Base-by-base conservation (phyloP, 768 basidiomycete genomes). In the Leccinum broughii region DNA sequence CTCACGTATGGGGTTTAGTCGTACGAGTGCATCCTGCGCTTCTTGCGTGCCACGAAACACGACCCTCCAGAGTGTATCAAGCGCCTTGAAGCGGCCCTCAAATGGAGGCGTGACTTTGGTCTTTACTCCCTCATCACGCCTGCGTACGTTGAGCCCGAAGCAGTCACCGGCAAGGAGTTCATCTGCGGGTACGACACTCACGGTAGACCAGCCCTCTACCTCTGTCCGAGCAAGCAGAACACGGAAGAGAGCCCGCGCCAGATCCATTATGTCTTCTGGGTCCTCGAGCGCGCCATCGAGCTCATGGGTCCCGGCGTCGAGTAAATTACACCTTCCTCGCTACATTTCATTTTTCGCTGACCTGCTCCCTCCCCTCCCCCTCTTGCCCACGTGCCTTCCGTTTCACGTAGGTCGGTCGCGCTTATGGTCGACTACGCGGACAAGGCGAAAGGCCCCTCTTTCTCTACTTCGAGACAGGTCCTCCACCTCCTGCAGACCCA, bases 271-370 rank as follows among this genome's bases (percentile, higher is more conserved):
- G 79, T 81, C 2, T 83, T 93, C 17, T 96, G 87, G 85, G 80
- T 87, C 77, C 74, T 95, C 30, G 93, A 96, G 71, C 83, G 89
- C 2, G 77, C 81, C 17, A 78, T 90, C 26, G 90, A 94, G 63
- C 78, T 93, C 57, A 90, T 92, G 86, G 84, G 81, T 17, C 85
- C 89, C n/a, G 91, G 90, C 24, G 86, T 94, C 39, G 93, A 94
- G 91, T 91, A 66, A 57, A 85, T 77, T 2, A 26, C 1, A 13
- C 6, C 15, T 13, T 24, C 49, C 20, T 26, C 6, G 11, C 22
- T 24, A 1, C 22, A 49, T 24, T 24, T 49, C 20, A 0, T 49
- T 7, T 20, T 3, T 24, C 6, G 22, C 48, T 49, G 13, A 49
- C n/a, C 6, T 48, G 20, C 22, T 49, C 46, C 53, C 60, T 22